Base-by-base conservation (phyloP, 2,329 filamentous ascomycete species). In the Alternaria metachromatica region DNA sequence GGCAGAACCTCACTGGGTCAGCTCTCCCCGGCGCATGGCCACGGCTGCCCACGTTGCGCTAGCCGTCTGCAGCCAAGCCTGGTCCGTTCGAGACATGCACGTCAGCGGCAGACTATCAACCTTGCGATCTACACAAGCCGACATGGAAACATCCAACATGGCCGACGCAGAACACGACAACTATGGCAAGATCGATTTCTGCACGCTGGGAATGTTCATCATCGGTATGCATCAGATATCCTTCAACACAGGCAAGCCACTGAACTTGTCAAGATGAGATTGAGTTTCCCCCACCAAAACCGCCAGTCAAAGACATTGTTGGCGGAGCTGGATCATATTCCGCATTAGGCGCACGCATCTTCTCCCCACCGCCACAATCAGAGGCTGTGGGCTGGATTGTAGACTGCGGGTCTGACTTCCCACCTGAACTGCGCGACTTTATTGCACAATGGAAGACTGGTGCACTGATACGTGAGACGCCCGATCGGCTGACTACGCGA, bases 311-410 rank as follows among this genome's bases (percentile, higher is more conserved):
- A 72, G 87, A 95, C 75, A 87, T 97, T 20, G 85, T 96, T n/a
- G 96, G 96, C 56, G 96, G 96, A 23, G 96, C 92, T 26, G 96
- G 94, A 25, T 88, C 94, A 3, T 98, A 92, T 79, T 90, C 92
- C 9, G 93, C 94, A 8, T 84, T 98, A 7, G 96, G 96, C 20
- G 96, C 96, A 18, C 92, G 96, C 30, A 85, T 99, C 53, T 91
- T 97, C 78, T 95, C 93, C 5, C 92, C 93, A 3, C 85, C 89
- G 4, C 75, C 80, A 8, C 72, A 84, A 49, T 92, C 93, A 21
- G 84, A 83, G 41, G 85, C 87, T 3, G 88, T 98, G 6, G 93
- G 93, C 67, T 98, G 94, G 94, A 90, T 98, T 66, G 88, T 98
- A 46, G 95, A 99, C 80, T 88, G 89, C 73, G 96, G 96, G 28